These are phyloP conservation scores for Pichia sp. DNA, from an alignment of 1,139 yeast species.

Conservation along the genomic window DNA sequence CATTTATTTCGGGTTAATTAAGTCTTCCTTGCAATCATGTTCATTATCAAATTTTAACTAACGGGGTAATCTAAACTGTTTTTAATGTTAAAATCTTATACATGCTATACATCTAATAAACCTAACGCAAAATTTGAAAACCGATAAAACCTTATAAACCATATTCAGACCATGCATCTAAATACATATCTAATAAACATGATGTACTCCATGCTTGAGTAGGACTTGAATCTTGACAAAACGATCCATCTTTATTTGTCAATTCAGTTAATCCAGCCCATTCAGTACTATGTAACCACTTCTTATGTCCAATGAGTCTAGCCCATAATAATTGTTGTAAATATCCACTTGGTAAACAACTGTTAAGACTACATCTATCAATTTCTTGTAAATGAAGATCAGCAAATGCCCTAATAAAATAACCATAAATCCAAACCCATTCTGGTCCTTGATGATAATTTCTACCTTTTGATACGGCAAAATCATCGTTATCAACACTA, in stretches of 20 bases:
- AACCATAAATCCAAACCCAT: constrained; percentile 94
- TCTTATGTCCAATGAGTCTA: constrained; percentile 57
- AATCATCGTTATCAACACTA: constrained; percentile 73
- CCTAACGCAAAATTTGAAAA: no score
- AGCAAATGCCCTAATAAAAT: constrained; percentile 71
- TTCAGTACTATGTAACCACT: constrained; percentile 64
- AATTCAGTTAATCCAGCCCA: constrained; percentile 96
- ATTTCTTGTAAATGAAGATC: constrained; percentile 41
- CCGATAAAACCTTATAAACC: neutral
- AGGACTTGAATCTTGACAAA: constrained; percentile 84
- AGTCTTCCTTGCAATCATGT: no score
- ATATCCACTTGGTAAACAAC: constrained; percentile 37
- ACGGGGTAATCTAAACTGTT: no score
- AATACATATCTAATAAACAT: constrained; percentile 73
- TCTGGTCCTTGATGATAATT: constrained; percentile 99
- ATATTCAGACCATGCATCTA: constrained; percentile 35
- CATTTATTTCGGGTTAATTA: no score
- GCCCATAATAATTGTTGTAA: constrained; percentile 37
- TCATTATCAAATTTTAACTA: no score
- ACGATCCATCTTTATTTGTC: constrained; percentile 79
- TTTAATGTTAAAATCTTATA: no score
- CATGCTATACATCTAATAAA: neutral
- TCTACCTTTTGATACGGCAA: constrained; percentile 90
- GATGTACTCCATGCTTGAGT: constrained; percentile 97
- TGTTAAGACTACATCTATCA: constrained; percentile 23